Evolutionary conservation across 176 grass and related monocot species (phyloP), one percentile per base, ranked within the genome.

Genomic region (Urochloa ruziziensis): DNA sequence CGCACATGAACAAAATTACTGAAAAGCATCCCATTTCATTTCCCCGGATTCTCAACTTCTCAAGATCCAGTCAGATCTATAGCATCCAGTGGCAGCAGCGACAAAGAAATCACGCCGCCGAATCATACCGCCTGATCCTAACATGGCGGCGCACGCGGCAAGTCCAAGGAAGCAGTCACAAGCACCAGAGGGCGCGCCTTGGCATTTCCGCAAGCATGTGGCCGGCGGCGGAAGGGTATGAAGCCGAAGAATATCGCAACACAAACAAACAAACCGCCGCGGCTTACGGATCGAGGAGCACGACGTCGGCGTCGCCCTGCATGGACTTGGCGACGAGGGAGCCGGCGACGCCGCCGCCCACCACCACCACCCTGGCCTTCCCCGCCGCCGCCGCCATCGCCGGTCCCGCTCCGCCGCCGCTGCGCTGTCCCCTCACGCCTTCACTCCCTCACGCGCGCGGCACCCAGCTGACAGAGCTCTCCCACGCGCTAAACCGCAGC

Each of bases 211-310:
- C 87, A 33, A 52, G 42, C 62, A 75, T 4, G 11, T 2, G 33
- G 73, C 0, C 44, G 21, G 37, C 74, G 30, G 30, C 12, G 59
- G 44, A 34, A 33, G 52, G 19, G 52, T 6, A 18, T 5, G 49
- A 53, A 53, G 7, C 18, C 18, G 28, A n/a, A n/a, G n/a, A n/a
- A n/a, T n/a, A n/a, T n/a, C n/a, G n/a, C n/a, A n/a, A n/a, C n/a
- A 3, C 24, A 49, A 19, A n/a, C 10, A 27, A 44, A 42, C 3
- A 19, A 37, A 9, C 1, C 10, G n/a, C 2, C 6, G n/a, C 0
- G 30, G 19, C 93, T 83, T 88, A 95, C 93, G 93, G 88, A 35
- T 95, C 93, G 57, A 95, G 40, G 42, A 95, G 85, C 70, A 88
- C 51, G 68, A 95, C 87, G 85, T 91, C 83, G 62, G 93, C 86